phyloP scores from a whole-genome alignment of 345 rosid species.

The Triadica sebifera region DNA sequence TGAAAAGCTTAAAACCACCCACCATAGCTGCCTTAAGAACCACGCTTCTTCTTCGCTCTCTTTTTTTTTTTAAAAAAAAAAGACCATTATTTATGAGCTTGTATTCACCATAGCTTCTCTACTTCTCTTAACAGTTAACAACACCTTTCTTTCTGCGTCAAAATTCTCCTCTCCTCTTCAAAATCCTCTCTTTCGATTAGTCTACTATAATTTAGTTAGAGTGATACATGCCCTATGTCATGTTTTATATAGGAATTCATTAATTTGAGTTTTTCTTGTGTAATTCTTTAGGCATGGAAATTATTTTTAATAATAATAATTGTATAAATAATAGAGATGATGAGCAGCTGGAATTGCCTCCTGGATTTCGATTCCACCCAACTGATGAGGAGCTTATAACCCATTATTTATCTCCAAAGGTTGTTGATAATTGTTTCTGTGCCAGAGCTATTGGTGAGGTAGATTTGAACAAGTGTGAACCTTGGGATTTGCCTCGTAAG shows the following conservation, averaged over 20 bases:
- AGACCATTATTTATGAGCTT: slow-evolving; percentile 35
- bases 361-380: slow-evolving; percentile 64
- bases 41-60: slow-evolving; percentile 32
- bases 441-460: slow-evolving; percentile 59
- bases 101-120: slow-evolving; percentile 14
- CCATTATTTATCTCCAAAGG: slow-evolving; percentile 50
- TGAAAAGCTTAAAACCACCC: slow-evolving; percentile 28
- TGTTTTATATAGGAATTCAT: no score
- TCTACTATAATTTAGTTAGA: no score
- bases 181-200: no score
- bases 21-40: slow-evolving; percentile 36
- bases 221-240: no score
- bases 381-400: slow-evolving; percentile 60
- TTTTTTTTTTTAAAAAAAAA: no score
- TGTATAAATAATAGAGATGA: slow-evolving; percentile 8
- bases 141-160: neutral
- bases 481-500: slow-evolving; percentile 71
- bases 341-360: slow-evolving; percentile 47
- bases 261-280: no score
- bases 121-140: slow-evolving; percentile 16
- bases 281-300: slow-evolving; percentile 29
- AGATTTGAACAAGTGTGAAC: slow-evolving; percentile 67
- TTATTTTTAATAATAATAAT: neutral
- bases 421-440: slow-evolving; percentile 33
- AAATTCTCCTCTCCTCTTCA: neutral